Base-by-base conservation (phyloP, 2,329 filamentous ascomycete genomes). In the Verticillium klebahnii region DNA sequence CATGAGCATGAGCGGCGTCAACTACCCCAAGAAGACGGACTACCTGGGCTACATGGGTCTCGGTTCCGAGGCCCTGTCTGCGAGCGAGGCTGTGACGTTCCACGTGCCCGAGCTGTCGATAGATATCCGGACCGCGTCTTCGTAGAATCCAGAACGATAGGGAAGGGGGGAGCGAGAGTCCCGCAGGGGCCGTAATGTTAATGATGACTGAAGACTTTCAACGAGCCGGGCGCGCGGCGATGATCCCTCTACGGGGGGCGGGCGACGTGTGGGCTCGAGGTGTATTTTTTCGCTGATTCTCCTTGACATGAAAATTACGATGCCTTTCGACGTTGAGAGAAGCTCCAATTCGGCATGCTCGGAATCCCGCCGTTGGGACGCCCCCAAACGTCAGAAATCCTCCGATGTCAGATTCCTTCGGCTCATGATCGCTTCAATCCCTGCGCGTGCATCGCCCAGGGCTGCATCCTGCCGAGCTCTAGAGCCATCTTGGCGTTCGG, bases 11-110 rank as follows among this genome's bases (percentile, higher is more conserved):
- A 66, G 70, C 31, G 69, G 73, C 4, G 60, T 69, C 12, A 63
- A 70, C 37, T 80, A 74, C 64, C 80, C 80, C 11, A 72, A 69
- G 0, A 63, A 69, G 0, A 63, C 69, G 1, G 78, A 82, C 66
- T 84, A 82, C 67, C 69, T 85, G 19, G 82, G 82, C 23, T 81
- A 83, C 64, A 72, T 84, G 66, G 75, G 75, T 56, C 80, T 85
- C 64, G 83, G 83, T 25, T 78, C 79, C 15, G 83, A 85, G 68
- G 75, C 81, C 0, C 81, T 80, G 69, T 78, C 71, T 6, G 72
- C 77, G 8, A 61, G 68, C 29, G 66, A 69, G 4, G 78, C 77
- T 45, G 81, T 84, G 58, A 85, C 82, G 1, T 83, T 85, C 64
- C 72, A 72, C 37, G 80, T 82, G 3, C 71, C 74, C 9, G 62